Percentiles rank a stretch among this genome's conserved stretches.
Conservation (phyloP, 2,329 filamentous ascomycete genomes). For the Elsinoe batatas region DNA sequence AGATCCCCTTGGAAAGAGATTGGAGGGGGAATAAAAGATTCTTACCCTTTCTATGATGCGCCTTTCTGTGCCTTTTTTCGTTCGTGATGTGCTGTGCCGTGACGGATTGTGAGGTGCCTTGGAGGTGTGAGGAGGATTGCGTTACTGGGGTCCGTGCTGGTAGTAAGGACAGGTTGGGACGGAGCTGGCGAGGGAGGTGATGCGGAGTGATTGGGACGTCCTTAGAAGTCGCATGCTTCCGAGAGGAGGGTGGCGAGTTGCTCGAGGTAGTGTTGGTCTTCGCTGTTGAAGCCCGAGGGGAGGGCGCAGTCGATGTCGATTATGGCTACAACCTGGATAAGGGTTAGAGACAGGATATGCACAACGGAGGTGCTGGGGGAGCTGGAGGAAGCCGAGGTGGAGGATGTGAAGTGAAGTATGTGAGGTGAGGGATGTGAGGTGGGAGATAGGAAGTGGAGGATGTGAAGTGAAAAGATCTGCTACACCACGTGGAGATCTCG, state of each 20-base stretch:
- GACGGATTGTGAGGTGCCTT: no score
- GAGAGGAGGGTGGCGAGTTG: slow-evolving; percentile 52
- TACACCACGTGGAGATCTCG: not conserved
- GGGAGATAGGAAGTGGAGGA: not conserved
- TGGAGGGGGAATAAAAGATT: no score
- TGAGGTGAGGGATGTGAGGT: not conserved
- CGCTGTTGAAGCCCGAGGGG: slow-evolving; percentile 55
- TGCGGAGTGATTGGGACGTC: not conserved
- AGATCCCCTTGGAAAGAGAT: no score
- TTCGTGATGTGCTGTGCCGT: no score
- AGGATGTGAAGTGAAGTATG: not conserved
- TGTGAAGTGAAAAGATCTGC: slow-evolving; percentile 14
- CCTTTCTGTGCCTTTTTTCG: no score
- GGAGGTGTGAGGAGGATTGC: no score
- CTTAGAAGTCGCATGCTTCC: slow-evolving; percentile 54
- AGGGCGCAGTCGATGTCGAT: slow-evolving; percentile 72
- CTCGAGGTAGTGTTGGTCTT: slow-evolving; percentile 58
- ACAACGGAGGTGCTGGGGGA: not conserved
- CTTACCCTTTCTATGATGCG: no score
- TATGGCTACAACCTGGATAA: slow-evolving; percentile 52
- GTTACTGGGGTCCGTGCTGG: no score
- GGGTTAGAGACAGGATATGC: not conserved
- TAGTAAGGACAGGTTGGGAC: not conserved
- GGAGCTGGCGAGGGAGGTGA: not conserved
- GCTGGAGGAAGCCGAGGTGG: not conserved